Evolutionary conservation across 1,284 basidiomycete species (phyloP).

Genomic region (Takashimella tepidaria): DNA sequence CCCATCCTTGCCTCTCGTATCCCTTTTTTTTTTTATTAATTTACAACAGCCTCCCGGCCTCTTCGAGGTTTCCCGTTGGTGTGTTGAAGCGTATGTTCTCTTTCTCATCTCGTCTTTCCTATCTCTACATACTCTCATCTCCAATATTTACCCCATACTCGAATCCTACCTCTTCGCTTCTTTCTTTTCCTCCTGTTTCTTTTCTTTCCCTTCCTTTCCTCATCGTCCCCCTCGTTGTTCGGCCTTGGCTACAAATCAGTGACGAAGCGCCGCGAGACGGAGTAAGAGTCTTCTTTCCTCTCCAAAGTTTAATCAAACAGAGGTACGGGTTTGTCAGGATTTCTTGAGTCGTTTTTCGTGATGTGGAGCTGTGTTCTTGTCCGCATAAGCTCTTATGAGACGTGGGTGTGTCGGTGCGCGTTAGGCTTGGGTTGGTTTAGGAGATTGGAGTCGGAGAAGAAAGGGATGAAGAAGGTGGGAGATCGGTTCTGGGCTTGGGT

Average conservation of each 20-base stretch:
- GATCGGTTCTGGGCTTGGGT: background rate
- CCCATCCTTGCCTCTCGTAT: background rate
- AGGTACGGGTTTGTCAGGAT: slow-evolving; percentile 14
- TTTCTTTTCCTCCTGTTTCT: slow-evolving; percentile 5
- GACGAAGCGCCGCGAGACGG: background rate
- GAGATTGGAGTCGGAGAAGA: background rate
- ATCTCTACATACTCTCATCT: background rate
- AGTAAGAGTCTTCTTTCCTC: slow-evolving; percentile 21
- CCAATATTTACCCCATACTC: too few relatives aligned
- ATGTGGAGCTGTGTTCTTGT: too few relatives aligned
- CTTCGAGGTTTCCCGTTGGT: background rate
- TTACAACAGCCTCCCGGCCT: background rate
- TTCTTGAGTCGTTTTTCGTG: background rate
- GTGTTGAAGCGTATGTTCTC: background rate
- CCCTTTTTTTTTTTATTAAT: background rate
- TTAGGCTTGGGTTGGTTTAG: background rate
- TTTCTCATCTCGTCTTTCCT: background rate
- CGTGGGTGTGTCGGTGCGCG: too few relatives aligned
- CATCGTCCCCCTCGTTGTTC: slow-evolving; percentile 2
- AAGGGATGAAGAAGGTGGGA: background rate
- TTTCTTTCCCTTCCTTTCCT: slow-evolving; percentile 5
- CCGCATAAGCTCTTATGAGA: too few relatives aligned
- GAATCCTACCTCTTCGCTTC: slow-evolving; percentile 4
- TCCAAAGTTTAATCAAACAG: slow-evolving; percentile 13
- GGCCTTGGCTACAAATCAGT: background rate